phyloP scores from a whole-genome alignment of 192 early-diverging fungal genomes.

The Gamsiella multidivaricata region DNA sequence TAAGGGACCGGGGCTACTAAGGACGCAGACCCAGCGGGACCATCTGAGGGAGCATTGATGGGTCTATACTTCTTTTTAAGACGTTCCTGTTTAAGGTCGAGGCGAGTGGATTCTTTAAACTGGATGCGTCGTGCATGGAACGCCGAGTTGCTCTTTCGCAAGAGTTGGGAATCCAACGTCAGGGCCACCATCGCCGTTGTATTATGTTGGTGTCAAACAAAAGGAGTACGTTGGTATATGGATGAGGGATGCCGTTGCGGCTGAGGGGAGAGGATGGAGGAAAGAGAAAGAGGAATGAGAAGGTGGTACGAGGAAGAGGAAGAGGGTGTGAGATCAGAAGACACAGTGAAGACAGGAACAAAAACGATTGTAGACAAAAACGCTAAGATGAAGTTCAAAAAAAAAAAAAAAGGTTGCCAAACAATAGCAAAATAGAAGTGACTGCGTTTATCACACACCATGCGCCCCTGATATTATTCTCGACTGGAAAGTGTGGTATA shows the following conservation, averaged over 20 bases:
- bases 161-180: conserved; percentile 36
- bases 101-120: conserved; percentile 66
- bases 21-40: conserved; percentile 5
- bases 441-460: no score
- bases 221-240: background rate
- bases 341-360: background rate
- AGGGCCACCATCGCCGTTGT: conserved; percentile 20
- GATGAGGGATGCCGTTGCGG: background rate
- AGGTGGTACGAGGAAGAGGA: background rate
- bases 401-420: no score
- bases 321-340: background rate
- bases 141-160: conserved; percentile 36
- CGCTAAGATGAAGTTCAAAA: no score
- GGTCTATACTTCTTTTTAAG: conserved; percentile 73
- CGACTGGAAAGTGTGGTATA: no score
- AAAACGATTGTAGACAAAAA: no score
- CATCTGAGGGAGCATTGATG: conserved; percentile 58
- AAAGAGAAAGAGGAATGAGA: background rate
- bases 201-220: background rate
- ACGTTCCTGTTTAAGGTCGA: conserved; percentile 70
- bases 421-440: no score
- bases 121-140: conserved; percentile 67
- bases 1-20: conserved; percentile 12
- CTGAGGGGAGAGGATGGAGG: background rate
- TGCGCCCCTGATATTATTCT: no score